Base-by-base conservation (phyloP, 768 basidiomycete genomes). In the Termitomyces sp. region DNA sequence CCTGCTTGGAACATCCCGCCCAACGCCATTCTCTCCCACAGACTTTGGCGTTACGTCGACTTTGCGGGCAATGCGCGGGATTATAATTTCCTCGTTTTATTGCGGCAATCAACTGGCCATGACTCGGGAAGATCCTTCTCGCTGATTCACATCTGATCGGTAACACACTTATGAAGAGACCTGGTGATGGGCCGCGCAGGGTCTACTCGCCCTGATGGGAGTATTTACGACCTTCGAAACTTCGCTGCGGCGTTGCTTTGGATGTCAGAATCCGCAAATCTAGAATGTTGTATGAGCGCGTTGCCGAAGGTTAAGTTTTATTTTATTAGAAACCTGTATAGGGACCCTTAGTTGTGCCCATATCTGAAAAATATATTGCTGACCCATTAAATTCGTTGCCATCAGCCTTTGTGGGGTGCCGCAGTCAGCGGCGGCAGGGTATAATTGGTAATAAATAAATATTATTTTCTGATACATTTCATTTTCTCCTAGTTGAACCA, bases 91-190 rank as follows among this genome's bases (percentile, higher is more conserved):
- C 57, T 51, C 51, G 49, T 54, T 56, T 49, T 54, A 55, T 10
- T 38, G 58, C 62, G 62, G 62, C 62, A 58, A 61, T 63, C 62
- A 59, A 21, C 17, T 38, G 34, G 40, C 47, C 54, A 52, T 60
- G 57, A 55, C 41, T 51, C 51, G 34, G 47, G 42, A 45, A 51
- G 50, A 57, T 55, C 49, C 55, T 54, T 53, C 56, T 51, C 45
- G 50, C 38, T 24, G 48, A 49, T 43, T 51, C 47, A 54, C 53
- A 45, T 52, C 42, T 59, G 55, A 59, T 56, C 51, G 49, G 53
- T 47, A 37, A 51, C 49, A 15, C 35, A 37, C 15, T 37, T 17
- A 51, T 43, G 30, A 41, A 24, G 22, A 47, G 14, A 26, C 37
- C 45, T 41, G 34, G 42, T 50, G 54, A 49, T 53, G 53, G 14